Evolutionary conservation across 192 early-diverging fungal species (phyloP).

Genomic region (Coemansia nantahalensis): DNA sequence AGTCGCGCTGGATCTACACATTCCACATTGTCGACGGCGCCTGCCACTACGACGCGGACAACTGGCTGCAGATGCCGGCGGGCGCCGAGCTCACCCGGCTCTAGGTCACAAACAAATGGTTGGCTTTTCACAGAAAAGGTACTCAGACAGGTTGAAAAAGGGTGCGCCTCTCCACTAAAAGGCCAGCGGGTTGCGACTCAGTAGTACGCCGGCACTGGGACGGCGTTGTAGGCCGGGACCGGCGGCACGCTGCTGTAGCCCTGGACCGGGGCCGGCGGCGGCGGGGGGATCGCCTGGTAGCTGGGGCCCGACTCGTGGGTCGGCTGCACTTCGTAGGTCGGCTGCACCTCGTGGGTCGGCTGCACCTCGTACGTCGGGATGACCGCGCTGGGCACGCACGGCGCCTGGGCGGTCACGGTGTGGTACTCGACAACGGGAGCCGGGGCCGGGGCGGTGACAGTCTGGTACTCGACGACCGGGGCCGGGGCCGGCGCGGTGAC

Average conservation of each 20-base stretch:
- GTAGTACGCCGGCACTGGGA: too few relatives aligned
- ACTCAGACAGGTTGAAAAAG: too few relatives aligned
- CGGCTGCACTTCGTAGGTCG: too few relatives aligned
- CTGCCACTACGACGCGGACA: slow-evolving; percentile 66
- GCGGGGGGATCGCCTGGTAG: too few relatives aligned
- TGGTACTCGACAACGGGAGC: slow-evolving; percentile 14
- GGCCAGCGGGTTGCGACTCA: too few relatives aligned
- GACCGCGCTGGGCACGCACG: too few relatives aligned
- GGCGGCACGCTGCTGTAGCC: too few relatives aligned
- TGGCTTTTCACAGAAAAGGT: background rate
- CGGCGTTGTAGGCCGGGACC: background rate
- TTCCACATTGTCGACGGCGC: slow-evolving; percentile 90
- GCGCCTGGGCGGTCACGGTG: too few relatives aligned
- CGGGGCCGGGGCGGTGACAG: slow-evolving; percentile 24
- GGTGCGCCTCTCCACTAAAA: too few relatives aligned
- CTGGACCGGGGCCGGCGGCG: too few relatives aligned
- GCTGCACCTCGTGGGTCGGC: too few relatives aligned
- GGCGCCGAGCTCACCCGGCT: slow-evolving; percentile 26
- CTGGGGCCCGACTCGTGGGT: background rate
- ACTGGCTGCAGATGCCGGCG: slow-evolving; percentile 67
- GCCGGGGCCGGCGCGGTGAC: slow-evolving; percentile 25
- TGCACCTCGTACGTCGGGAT: too few relatives aligned
- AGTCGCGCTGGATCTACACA: slow-evolving; percentile 89
- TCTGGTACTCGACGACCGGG: slow-evolving; percentile 19
- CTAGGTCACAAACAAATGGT: background rate